Evolutionary conservation across 2,329 filamentous ascomycete genomes (phyloP), one percentile per base, ranked within the genome.

Genomic region (Myriangium duriaei): DNA sequence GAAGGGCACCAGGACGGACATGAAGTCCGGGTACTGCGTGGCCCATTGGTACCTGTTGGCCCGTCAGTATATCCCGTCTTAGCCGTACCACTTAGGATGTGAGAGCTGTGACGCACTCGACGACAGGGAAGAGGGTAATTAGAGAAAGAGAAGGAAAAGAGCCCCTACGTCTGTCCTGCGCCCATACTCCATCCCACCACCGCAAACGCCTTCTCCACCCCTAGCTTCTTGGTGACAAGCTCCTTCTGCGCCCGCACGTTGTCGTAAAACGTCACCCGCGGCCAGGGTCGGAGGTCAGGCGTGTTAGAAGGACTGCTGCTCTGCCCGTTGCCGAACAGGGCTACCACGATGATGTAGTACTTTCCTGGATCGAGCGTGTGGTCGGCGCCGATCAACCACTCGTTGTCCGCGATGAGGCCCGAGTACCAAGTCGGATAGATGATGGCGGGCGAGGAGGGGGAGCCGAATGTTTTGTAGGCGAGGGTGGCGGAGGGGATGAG

Each of bases 361-460:
- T 74, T 67, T 11, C 64, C 61, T 0, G 81, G 79, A 43, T 70
- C 70, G 30, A 87, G 63, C 0, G 76, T 70, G 53, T 74, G 81
- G 47, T 74, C 68, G 4, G 69, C 55, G 10, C 79, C 78, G 30
- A 83, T 68, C 9, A 87, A 69, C 81, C 81, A 86, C 52, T 80
- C 67, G 43, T 87, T 87, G 50, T 82, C 76, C 2, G 67, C 62
- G 44, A 87, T 81, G 72, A 68, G 47, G 42, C 76, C 76, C 12
- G 74, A 77, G 54, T 77, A 87, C 81, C 81, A 87, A 2, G 76
- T 76, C 2, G 81, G 82, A 51, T 87, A 87, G 43, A 87, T 70
- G 41, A 87, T 72, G 2, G 74, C 75, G 5, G 81, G 80, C 4
- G 61, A 64, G 0, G 62, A 67, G 0, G 71, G 54, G 40, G 76